Percentiles rank a stretch among this genome's conserved stretches.
These are phyloP conservation scores for Kurtzmaniella quercitrusa DNA, from an alignment of 1,139 yeast species.

Conservation along the genomic window DNA sequence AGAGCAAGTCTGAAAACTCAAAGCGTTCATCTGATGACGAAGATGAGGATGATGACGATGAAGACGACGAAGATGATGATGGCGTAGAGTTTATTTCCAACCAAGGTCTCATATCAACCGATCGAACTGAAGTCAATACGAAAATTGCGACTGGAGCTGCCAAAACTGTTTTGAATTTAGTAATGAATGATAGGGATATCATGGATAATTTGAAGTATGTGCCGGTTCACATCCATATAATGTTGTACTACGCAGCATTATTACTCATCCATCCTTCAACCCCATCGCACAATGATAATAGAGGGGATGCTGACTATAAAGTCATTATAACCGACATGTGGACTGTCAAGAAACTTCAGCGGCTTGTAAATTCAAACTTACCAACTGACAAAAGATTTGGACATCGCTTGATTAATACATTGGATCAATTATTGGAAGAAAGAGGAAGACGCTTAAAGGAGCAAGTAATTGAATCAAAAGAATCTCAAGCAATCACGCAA, in stretches of 20 bases:
- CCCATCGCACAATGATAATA: constrained; percentile 26
- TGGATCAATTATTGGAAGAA: constrained; percentile 43
- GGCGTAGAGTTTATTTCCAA: constrained; percentile 35
- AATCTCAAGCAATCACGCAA: constrained; percentile 4
- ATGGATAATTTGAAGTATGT: constrained; percentile 55
- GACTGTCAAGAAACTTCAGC: constrained; percentile 37
- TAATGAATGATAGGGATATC: constrained; percentile 58
- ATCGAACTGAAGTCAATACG: constrained; percentile 33
- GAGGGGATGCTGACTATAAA: constrained; percentile 14
- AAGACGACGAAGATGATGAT: constrained; percentile 25
- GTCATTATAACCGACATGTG: constrained; percentile 24
- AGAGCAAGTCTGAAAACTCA: constrained; percentile 7
- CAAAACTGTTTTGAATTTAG: constrained; percentile 55
- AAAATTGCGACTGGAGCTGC: constrained; percentile 63
- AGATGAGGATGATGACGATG: constrained; percentile 16
- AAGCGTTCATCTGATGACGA: not conserved
- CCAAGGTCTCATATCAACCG: constrained; percentile 32
- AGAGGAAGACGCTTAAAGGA: constrained; percentile 19
- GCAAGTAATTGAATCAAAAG: constrained; percentile 6
- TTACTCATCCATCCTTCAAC: constrained; percentile 44
- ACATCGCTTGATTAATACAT: constrained; percentile 39
- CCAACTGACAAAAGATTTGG: constrained; percentile 58
- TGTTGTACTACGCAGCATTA: constrained; percentile 66
- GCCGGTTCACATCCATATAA: constrained; percentile 68
- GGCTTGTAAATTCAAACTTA: constrained; percentile 38